Evolutionary conservation across 1,284 basidiomycete species (phyloP).

Genomic region (Cryptococcus sp.): DNA sequence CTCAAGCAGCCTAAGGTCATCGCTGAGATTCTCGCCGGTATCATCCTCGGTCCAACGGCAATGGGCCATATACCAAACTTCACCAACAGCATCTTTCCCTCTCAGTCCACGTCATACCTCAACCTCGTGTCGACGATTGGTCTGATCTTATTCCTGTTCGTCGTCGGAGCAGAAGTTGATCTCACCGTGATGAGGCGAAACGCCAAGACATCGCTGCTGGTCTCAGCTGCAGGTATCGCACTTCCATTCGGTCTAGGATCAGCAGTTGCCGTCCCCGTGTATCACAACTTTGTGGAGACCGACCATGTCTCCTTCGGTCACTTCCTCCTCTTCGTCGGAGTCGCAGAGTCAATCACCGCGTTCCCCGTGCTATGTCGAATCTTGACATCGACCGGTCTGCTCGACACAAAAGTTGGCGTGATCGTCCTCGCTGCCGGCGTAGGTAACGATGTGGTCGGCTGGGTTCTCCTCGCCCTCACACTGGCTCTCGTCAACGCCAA

Average conservation of each 20-base stretch:
- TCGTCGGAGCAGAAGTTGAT: constrained; percentile 92
- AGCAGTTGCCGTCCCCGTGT: constrained; percentile 76
- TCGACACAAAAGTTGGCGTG: constrained; percentile 91
- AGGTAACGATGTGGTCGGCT: constrained; percentile 78
- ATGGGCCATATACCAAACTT: constrained; percentile 74
- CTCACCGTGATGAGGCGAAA: constrained; percentile 74
- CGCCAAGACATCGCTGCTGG: constrained; percentile 63
- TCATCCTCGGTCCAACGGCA: constrained; percentile 73
- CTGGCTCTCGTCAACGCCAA: constrained; percentile 84
- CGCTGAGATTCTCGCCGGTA: constrained; percentile 81
- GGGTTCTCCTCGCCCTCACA: constrained; percentile 70
- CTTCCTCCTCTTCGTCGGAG: constrained; percentile 92
- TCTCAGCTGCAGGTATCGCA: constrained; percentile 66
- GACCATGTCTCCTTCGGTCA: constrained; percentile 68
- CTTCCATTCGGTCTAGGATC: constrained; percentile 84
- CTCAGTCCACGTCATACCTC: constrained; percentile 70
- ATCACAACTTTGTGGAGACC: constrained; percentile 70
- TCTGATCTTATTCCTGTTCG: constrained; percentile 86
- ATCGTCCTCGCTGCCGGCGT: constrained; percentile 92
- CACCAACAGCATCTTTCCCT: constrained; percentile 77
- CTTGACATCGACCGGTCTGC: constrained; percentile 62
- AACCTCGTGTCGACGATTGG: constrained; percentile 90
- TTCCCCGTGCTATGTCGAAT: constrained; percentile 88
- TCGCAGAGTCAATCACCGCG: constrained; percentile 87
- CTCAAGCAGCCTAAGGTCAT: constrained; percentile 84